Evolutionary conservation across 352 stramenopile genomes (phyloP).

Genomic region (Phytophthora boehmeriae): DNA sequence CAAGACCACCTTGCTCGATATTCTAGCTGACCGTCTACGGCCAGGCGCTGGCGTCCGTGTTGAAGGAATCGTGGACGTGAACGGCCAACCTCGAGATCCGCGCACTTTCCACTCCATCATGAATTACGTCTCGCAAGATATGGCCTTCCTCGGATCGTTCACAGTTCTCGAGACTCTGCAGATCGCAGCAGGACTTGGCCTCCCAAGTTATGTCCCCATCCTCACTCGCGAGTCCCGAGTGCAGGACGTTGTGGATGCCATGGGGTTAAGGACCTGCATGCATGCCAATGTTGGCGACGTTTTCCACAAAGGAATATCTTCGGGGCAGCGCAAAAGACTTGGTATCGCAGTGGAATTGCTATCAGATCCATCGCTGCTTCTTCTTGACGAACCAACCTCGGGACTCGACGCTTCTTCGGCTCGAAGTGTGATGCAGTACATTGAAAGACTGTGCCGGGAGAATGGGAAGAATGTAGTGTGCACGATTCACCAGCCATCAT

Average conservation of each 20-base stretch:
- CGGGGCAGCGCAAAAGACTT: slow-evolving; percentile 91
- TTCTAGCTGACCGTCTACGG: slow-evolving; percentile 55
- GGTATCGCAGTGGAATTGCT: slow-evolving; percentile 94
- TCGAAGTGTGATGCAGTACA: slow-evolving; percentile 85
- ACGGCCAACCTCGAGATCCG: slow-evolving; percentile 42
- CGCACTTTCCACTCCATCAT: slow-evolving; percentile 51
- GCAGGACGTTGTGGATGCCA: slow-evolving; percentile 70
- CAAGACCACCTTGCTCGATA: slow-evolving; percentile 73
- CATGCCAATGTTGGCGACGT: slow-evolving; percentile 80
- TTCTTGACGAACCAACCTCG: slow-evolving; percentile 95
- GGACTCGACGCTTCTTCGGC: slow-evolving; percentile 92
- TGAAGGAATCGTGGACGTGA: slow-evolving; percentile 58
- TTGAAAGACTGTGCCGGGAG: slow-evolving; percentile 53
- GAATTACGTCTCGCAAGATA: slow-evolving; percentile 73
- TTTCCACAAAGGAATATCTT: slow-evolving; percentile 86
- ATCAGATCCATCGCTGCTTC: slow-evolving; percentile 93
- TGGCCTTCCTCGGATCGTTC: slow-evolving; percentile 68
- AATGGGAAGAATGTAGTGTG: slow-evolving; percentile 71
- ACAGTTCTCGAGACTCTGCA: slow-evolving; percentile 70
- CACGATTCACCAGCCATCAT: slow-evolving; percentile 90
- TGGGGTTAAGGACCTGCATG: slow-evolving; percentile 60
- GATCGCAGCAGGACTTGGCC: slow-evolving; percentile 58
- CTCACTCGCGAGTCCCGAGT: slow-evolving; percentile 58
- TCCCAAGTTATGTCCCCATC: slow-evolving; percentile 47
- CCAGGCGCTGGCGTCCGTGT: slow-evolving; percentile 31